Evolutionary conservation across 148 eudicot genomes (phyloP).

Genomic region (Persicaria tinctoria): DNA sequence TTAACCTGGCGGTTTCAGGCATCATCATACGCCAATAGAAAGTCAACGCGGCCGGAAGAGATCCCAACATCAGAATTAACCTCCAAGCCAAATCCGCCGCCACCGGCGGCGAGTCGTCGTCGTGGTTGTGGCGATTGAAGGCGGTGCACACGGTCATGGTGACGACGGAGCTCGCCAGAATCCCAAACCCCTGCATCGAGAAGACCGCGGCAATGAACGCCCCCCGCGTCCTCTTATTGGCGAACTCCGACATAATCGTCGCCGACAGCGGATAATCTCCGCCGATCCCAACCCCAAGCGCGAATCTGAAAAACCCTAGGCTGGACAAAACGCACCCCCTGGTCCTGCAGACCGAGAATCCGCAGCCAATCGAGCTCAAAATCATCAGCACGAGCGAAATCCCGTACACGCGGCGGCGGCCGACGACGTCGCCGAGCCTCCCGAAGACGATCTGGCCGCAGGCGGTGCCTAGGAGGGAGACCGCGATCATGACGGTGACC

Average conservation of each 20-base stretch:
- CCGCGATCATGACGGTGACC: conserved; percentile 26
- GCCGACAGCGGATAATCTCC: conserved; percentile 66
- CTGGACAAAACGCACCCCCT: conserved; percentile 26
- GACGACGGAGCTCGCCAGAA: conserved; percentile 35
- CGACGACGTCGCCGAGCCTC: conserved; percentile 37
- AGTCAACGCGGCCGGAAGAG: conserved; percentile 52
- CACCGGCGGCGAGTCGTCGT: conserved; percentile 8
- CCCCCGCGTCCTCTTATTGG: conserved; percentile 50
- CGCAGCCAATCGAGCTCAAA: conserved; percentile 45
- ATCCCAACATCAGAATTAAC: conserved; percentile 53
- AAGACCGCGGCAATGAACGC: conserved; percentile 58
- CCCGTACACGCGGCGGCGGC: conserved; percentile 45
- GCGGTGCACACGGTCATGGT: conserved; percentile 38
- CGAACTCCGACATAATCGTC: conserved; percentile 63
- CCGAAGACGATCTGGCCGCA: conserved; percentile 51
- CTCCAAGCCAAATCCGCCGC: conserved; percentile 54
- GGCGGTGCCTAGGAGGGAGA: conserved; percentile 38
- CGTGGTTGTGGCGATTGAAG: conserved; percentile 18
- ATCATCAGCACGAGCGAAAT: conserved; percentile 38
- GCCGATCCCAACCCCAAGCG: conserved; percentile 49
- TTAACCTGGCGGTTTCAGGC: conserved; percentile 68
- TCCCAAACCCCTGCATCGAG: conserved; percentile 69
- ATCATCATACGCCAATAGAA: conserved; percentile 66
- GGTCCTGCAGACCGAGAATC: conserved; percentile 35
- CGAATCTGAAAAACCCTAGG: conserved; percentile 41